Evolutionary conservation across 1,284 basidiomycete species (phyloP), one percentile per base, ranked within the genome.

Genomic region (Boletus sp.): DNA sequence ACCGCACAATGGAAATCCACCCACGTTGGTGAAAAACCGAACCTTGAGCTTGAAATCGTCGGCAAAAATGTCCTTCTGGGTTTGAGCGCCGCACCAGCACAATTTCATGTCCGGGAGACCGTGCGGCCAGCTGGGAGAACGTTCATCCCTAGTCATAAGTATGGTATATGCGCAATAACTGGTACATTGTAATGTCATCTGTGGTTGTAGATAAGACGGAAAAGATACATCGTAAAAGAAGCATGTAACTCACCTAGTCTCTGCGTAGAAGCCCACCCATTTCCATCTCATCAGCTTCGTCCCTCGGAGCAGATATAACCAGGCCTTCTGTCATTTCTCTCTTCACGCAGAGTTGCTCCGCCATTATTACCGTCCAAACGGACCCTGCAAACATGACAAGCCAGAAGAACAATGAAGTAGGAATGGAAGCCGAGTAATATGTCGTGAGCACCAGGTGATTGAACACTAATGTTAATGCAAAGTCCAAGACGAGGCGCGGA

Each of bases 401-500:
- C 88, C 92, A 97, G 71, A 88, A 95, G 75, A 93, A 97, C 38
- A 91, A 63, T 4, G 89, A 92, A 0, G 88, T 88, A 2, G 96
- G 95, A 62, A 98, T 75, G 6, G 85, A 78, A 39, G 84, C 81
- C 2, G 93, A 83, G 69, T 94, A 96, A 69, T 94, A 95, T 14
- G 90, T 92, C 38, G 94, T 94, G 46, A 97, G 72, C 45, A 97
- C 82, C 42, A 96, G 72, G 69, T 99, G 94, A 62, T 88, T 85
- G 73, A 96, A 86, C 46, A 89, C 72, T 44, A 98, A 81, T 0
- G 96, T 98, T 48, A 95, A 67, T 8, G 88, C 77, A 69, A 97
- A 97, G 71, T 99, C 95, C 57, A 99, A 84, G 61, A 99, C 88
- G 60, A 96, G 80, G 5, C 94, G 91, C 36, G 96, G 95, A 30